Percentiles rank a stretch among this genome's conserved stretches.
phyloP scores from a whole-genome alignment of 2,329 filamentous ascomycete genomes.

The Chaetomium globosum region DNA sequence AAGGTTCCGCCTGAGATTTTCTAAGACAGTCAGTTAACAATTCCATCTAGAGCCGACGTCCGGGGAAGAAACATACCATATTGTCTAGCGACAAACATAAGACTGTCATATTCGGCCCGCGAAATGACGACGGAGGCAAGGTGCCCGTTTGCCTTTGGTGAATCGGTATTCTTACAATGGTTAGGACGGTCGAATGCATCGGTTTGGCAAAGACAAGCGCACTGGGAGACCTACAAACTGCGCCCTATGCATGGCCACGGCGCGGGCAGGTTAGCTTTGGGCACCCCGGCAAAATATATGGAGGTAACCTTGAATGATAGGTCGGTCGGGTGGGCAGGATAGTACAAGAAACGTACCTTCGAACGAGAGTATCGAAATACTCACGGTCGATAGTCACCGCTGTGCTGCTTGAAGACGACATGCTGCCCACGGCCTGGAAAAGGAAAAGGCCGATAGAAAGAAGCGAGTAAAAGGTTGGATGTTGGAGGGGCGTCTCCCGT shows the following conservation, averaged over 20 bases:
- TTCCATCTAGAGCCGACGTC: background rate
- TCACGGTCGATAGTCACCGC: constrained; percentile 60
- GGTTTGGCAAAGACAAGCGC: background rate
- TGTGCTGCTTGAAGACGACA: constrained; percentile 30
- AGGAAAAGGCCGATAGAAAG: constrained; percentile 33
- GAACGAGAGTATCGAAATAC: constrained; percentile 64
- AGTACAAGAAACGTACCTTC: constrained; percentile 53
- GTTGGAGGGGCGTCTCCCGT: constrained; percentile 7
- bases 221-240: constrained; percentile 49
- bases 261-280: constrained; percentile 25
- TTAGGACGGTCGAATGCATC: constrained; percentile 23
- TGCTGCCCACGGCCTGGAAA: constrained; percentile 25
- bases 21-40: constrained; percentile 37
- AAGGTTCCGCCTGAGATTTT: constrained; percentile 54
- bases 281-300: constrained; percentile 6
- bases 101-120: constrained; percentile 61
- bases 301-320: background rate
- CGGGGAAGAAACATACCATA: constrained; percentile 51
- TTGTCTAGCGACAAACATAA: constrained; percentile 56
- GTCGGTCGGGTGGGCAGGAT: background rate
- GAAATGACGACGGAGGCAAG: constrained; percentile 52
- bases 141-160: constrained; percentile 24
- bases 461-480: constrained; percentile 23
- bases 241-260: constrained; percentile 43
- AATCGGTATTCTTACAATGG: constrained; percentile 29